Evolutionary conservation across 805 yeast species (phyloP), one percentile per base, ranked within the genome.

Genomic region (Lipomyces starkeyi): DNA sequence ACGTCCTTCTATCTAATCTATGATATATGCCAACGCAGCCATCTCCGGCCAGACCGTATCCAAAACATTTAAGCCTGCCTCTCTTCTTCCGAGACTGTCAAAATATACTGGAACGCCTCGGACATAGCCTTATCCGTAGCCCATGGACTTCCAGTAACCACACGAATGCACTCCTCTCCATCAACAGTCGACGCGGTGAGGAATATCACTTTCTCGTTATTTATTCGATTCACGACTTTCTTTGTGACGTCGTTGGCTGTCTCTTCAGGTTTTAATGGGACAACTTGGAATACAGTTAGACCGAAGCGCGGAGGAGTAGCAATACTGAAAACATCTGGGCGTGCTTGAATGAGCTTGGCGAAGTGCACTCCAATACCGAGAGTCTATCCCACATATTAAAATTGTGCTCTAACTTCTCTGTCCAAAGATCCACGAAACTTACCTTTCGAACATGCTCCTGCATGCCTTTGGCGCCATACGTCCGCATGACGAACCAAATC

Each of bases 401-500:
- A 43, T n/a, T 17, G 20, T 25, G 22, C 11, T n/a, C 49, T 43
- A 17, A 43, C 49, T 17, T n/a, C 22, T 17, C 2, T 6, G 49
- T 2, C 22, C 20, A n/a, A 43, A 17, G 53, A 25, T 17, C 64
- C 37, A 20, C 63, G 3, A 2, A 8, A 53, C 56, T 53, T 29
- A 53, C 56, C 56, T 53, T 53, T 29, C 56, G 67, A 40, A 73
- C 68, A 62, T 73, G 74, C 53, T 61, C 69, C 59, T 61, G 72
- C 40, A 73, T 37, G 27, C 74, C 74, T 20, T 52, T 35, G 1
- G 63, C 56, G 4, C 74, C 74, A 56, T 72, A 73, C 20, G 71
- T 59, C 34, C 74, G 62, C 73, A 73, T 70, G 52, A 73, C 74
- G 58, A 72, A 72, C 74, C 74, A 73, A 17, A 73, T 59, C 66